Conservation (phyloP, 768 basidiomycete species). For the Boletales sp. region DNA sequence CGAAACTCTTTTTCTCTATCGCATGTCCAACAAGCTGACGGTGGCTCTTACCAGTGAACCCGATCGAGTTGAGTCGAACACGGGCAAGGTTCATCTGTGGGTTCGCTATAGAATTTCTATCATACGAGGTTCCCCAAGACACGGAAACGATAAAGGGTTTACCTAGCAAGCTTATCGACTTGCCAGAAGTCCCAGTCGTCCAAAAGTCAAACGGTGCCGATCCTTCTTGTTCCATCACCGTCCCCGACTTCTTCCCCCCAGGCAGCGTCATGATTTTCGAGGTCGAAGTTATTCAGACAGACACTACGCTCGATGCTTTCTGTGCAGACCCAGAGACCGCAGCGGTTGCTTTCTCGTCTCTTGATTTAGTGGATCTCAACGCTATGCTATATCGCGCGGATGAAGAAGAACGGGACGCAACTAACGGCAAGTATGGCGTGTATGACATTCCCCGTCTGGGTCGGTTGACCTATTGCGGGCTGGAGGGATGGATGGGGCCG, state of each 20-base stretch:
- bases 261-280: constrained; percentile 93
- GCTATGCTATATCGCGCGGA: constrained; percentile 83
- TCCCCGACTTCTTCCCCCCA: constrained; percentile 92
- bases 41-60: constrained; percentile 53
- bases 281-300: constrained; percentile 76
- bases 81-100: constrained; percentile 80
- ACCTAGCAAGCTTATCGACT: constrained; percentile 61
- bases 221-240: constrained; percentile 70
- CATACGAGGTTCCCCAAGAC: constrained; percentile 53
- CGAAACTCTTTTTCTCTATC: constrained; percentile 3
- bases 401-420: constrained; percentile 89
- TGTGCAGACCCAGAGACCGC: constrained; percentile 71
- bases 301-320: constrained; percentile 65
- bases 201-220: constrained; percentile 65
- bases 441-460: constrained; percentile 80
- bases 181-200: constrained; percentile 54
- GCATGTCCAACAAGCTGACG: neutral
- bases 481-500: constrained; percentile 97
- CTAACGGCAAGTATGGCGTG: constrained; percentile 71
- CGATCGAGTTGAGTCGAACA: constrained; percentile 79
- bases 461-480: constrained; percentile 82
- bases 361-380: constrained; percentile 88
- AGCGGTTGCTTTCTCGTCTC: constrained; percentile 64
- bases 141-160: constrained; percentile 63
- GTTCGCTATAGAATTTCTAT: constrained; percentile 64